phyloP scores from a whole-genome alignment of 106 monocot species.

The Phalaenopsis aphrodite region DNA sequence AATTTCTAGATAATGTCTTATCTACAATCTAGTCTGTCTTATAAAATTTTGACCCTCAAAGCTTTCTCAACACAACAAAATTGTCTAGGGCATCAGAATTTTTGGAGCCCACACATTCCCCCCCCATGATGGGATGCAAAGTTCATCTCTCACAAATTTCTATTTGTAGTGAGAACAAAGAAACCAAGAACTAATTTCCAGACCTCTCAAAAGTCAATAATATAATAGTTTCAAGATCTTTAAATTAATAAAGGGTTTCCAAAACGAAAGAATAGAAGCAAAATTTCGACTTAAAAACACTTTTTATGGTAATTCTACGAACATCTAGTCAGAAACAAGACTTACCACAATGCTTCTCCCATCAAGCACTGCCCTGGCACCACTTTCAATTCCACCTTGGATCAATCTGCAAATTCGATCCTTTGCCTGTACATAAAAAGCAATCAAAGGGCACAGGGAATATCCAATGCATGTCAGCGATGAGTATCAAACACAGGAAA shows the following conservation, averaged over 20 bases:
- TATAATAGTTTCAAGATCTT: too few species aligned
- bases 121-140: too few species aligned
- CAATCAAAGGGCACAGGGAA: background rate
- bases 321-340: background rate
- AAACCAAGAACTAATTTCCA: too few species aligned
- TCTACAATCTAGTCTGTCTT: too few species aligned
- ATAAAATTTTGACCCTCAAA: too few species aligned
- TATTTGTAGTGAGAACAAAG: too few species aligned
- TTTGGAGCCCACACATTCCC: too few species aligned
- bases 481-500: background rate
- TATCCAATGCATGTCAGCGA: background rate
- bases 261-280: background rate
- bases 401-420: constrained; percentile 86
- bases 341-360: constrained; percentile 87
- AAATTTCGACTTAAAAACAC: background rate
- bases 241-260: background rate
- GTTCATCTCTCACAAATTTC: too few species aligned
- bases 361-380: constrained; percentile 86
- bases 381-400: constrained; percentile 75
- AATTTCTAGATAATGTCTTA: too few species aligned
- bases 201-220: too few species aligned
- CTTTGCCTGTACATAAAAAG: constrained; percentile 55
- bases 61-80: too few species aligned
- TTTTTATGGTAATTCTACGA: background rate
- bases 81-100: too few species aligned